Conservation (phyloP, 225 moss, liverwort and hornwort genomes). For the Sphagnum contortum region DNA sequence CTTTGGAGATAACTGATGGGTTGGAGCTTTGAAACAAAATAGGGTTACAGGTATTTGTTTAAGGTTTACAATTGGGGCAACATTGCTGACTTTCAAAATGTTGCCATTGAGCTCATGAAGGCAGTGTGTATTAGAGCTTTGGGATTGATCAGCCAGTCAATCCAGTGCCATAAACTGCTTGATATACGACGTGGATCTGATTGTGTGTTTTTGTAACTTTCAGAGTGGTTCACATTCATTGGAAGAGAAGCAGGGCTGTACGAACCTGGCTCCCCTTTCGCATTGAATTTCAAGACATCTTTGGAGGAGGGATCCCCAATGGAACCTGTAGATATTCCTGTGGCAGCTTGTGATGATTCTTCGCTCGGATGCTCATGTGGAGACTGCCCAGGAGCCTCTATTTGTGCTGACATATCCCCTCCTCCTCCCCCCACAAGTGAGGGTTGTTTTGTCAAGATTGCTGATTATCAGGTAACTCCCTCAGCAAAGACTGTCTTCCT, state of each 20-base stretch:
- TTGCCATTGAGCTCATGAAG: no score
- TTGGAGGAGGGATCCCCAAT: constrained; percentile 23
- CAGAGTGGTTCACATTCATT: constrained; percentile 95
- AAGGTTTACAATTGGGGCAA: no score
- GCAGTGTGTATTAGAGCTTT: no score
- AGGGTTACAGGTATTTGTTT: not conserved
- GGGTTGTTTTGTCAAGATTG: constrained; percentile 65
- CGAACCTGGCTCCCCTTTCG: constrained; percentile 81
- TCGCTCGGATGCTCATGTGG: constrained; percentile 96
- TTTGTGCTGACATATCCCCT: constrained; percentile 64
- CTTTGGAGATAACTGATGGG: not conserved
- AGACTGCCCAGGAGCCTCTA: constrained; percentile 76
- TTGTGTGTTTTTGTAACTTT: not conserved
- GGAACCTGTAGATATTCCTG: constrained; percentile 49
- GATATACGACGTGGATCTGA: no score
- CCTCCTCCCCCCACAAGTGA: constrained; percentile 49
- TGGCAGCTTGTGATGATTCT: constrained; percentile 74
- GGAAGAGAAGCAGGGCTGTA: constrained; percentile 64
- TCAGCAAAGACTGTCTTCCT: no score
- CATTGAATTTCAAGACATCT: constrained; percentile 63
- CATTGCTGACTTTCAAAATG: no score
- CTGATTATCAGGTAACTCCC: constrained; percentile 39
- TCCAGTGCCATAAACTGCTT: no score
- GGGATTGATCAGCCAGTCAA: no score
- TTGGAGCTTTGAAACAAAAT: not conserved